Evolutionary conservation across 768 basidiomycete genomes (phyloP).

Genomic region (Pleurotus ostreatus): DNA sequence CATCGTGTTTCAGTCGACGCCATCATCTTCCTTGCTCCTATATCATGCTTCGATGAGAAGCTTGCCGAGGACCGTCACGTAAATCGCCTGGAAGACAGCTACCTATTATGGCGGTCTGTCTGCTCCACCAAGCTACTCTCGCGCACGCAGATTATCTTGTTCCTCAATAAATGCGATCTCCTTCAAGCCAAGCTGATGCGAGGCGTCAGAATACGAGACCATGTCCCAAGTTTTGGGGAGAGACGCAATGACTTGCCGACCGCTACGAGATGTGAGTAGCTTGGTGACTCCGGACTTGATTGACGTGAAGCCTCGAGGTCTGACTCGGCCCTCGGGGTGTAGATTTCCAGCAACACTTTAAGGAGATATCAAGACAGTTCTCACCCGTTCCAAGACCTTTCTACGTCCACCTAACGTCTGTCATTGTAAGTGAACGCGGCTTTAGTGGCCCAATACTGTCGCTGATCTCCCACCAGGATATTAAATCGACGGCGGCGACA

Average conservation of each 20-base stretch:
- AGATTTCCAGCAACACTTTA: slow-evolving; percentile 84
- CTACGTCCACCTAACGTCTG: slow-evolving; percentile 72
- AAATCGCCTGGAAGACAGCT: slow-evolving; percentile 68
- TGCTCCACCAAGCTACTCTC: slow-evolving; percentile 63
- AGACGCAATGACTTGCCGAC: slow-evolving; percentile 66
- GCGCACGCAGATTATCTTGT: slow-evolving; percentile 52
- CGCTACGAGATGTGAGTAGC: slow-evolving; percentile 62
- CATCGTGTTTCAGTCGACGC: slow-evolving; percentile 49
- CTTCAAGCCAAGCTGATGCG: slow-evolving; percentile 68
- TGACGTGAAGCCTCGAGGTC: not conserved
- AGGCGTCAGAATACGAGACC: slow-evolving; percentile 62
- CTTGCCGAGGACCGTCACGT: slow-evolving; percentile 65
- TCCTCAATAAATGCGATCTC: slow-evolving; percentile 71
- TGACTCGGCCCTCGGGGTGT: not conserved
- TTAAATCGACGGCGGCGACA: slow-evolving; percentile 68
- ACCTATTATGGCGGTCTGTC: slow-evolving; percentile 73
- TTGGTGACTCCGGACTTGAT: not conserved
- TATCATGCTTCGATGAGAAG: slow-evolving; percentile 80
- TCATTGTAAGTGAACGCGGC: slow-evolving; percentile 51
- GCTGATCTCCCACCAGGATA: slow-evolving; percentile 47
- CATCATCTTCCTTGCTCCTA: slow-evolving; percentile 78
- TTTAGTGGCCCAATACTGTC: slow-evolving; percentile 5
- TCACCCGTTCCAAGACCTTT: slow-evolving; percentile 67
- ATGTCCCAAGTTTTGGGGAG: slow-evolving; percentile 71
- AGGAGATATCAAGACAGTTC: slow-evolving; percentile 59